Evolutionary conservation across 352 stramenopile species (phyloP).

Genomic region (Pythium insidiosum): DNA sequence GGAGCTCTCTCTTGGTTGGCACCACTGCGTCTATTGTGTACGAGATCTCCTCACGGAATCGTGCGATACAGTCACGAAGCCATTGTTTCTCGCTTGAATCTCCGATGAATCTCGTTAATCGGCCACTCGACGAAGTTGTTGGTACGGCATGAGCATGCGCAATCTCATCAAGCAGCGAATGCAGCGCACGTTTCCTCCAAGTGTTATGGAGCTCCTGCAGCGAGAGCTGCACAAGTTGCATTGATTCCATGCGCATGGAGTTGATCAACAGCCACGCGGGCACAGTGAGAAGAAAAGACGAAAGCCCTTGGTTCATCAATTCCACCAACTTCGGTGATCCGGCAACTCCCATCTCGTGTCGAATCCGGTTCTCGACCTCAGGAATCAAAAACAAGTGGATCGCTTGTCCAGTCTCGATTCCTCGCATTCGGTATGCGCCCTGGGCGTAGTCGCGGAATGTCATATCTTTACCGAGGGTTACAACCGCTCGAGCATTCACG

Average conservation of each 20-base stretch:
- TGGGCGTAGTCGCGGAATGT: slow-evolving; percentile 92
- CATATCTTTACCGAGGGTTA: slow-evolving; percentile 96
- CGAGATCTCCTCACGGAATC: slow-evolving; percentile 77
- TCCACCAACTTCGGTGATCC: slow-evolving; percentile 15
- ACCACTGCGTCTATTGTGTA: slow-evolving; percentile 60
- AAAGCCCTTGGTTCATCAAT: slow-evolving; percentile 19
- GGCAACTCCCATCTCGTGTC: slow-evolving; percentile 58
- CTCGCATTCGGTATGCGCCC: slow-evolving; percentile 89
- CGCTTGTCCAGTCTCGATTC: slow-evolving; percentile 87
- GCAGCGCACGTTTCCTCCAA: slow-evolving; percentile 93
- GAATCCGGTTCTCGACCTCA: slow-evolving; percentile 87
- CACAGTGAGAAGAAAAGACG: slow-evolving; percentile 71
- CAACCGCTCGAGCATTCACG: slow-evolving; percentile 79
- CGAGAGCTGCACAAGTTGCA: slow-evolving; percentile 98
- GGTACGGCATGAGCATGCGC: slow-evolving; percentile 2
- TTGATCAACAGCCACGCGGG: slow-evolving; percentile 97
- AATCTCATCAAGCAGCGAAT: slow-evolving; percentile 67
- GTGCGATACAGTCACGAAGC: slow-evolving; percentile 60
- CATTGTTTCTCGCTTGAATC: slow-evolving; percentile 24
- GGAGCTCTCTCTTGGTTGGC: slow-evolving; percentile 62
- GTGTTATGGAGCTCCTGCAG: slow-evolving; percentile 97
- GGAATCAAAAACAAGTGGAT: slow-evolving; percentile 91
- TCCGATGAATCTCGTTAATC: slow-evolving; percentile 63
- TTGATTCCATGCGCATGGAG: slow-evolving; percentile 99
- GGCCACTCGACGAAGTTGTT: slow-evolving; percentile 21